Evolutionary conservation across 2,329 filamentous ascomycete genomes (phyloP).

Genomic region (Neobulgaria alba): DNA sequence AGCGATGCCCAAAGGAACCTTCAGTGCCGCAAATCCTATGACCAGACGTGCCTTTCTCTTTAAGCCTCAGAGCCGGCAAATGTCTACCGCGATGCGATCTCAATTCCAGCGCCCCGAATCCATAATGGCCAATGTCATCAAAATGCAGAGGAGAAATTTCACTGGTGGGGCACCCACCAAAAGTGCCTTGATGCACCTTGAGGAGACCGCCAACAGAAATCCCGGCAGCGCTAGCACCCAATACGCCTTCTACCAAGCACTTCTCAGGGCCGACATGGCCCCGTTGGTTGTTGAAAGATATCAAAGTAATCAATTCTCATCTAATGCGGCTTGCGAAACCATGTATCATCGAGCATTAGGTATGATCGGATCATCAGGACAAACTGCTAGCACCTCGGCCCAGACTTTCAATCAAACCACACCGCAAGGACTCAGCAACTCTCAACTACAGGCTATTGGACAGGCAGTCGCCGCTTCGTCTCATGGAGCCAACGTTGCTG

Average conservation of each 20-base stretch:
- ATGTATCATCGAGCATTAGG: conserved; percentile 71
- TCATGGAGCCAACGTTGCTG: conserved; percentile 54
- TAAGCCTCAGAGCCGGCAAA: conserved; percentile 14
- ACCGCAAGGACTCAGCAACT: conserved; percentile 36
- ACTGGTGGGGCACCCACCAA: conserved; percentile 31
- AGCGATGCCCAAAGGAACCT: conserved; percentile 15
- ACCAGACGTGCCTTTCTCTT: conserved; percentile 9
- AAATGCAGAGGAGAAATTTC: background rate
- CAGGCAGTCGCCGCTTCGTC: conserved; percentile 71
- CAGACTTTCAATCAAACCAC: conserved; percentile 18
- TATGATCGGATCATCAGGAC: conserved; percentile 35
- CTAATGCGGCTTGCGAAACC: conserved; percentile 67
- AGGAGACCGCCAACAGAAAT: conserved; percentile 89
- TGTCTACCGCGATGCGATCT: conserved; percentile 18
- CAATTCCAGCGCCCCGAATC: conserved; percentile 11
- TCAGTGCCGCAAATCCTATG: conserved; percentile 19
- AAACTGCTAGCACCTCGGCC: conserved; percentile 4
- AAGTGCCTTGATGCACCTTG: conserved; percentile 70
- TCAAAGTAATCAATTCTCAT: conserved; percentile 75
- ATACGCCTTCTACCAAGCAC: conserved; percentile 86
- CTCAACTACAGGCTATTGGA: conserved; percentile 68
- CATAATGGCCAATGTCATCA: conserved; percentile 2
- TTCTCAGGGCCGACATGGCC: conserved; percentile 87
- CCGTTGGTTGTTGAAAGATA: conserved; percentile 88
- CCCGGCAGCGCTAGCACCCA: conserved; percentile 80